phyloP scores from a whole-genome alignment of 2,329 filamentous ascomycete genomes.

The Zymoseptoria pseudotritici region DNA sequence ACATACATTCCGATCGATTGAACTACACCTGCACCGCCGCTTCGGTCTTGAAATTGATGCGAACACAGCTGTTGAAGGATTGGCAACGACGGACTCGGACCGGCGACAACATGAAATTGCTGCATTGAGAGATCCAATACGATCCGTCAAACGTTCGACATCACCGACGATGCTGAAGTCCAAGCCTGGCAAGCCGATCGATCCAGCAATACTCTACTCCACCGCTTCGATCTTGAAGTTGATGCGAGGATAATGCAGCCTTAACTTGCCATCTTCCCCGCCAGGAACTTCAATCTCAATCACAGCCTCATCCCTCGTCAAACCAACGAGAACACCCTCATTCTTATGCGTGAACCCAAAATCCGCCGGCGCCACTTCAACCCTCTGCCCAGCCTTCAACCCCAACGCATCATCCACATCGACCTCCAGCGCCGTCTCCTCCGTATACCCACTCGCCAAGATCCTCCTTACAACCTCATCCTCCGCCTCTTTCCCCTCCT shows the following conservation, averaged over 20 bases:
- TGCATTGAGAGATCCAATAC: too few species aligned
- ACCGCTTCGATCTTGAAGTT: constrained; percentile 14
- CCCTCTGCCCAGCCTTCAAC: constrained; percentile 6
- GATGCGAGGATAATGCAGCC: constrained; percentile 16
- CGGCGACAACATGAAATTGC: too few species aligned
- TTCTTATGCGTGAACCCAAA: constrained; percentile 16
- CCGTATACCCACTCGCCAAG: constrained; percentile 4
- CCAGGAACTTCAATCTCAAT: constrained; percentile 9
- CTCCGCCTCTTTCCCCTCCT: constrained; percentile 11
- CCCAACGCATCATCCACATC: constrained; percentile 10
- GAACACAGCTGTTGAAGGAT: background rate
- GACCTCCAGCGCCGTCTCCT: background rate
- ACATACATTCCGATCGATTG: background rate
- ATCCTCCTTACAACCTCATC: constrained; percentile 10
- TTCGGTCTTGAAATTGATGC: constrained; percentile 17
- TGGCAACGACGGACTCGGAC: too few species aligned
- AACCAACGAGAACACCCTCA: constrained; percentile 8
- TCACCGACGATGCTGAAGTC: too few species aligned
- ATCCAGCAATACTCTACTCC: background rate
- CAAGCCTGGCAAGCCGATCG: background rate
- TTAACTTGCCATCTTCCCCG: constrained; percentile 4
- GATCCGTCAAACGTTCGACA: too few species aligned
- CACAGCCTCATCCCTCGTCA: constrained; percentile 12
- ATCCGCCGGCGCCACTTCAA: constrained; percentile 13
- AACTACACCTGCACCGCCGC: background rate